phyloP scores from a whole-genome alignment of 2,329 filamentous ascomycete genomes.

The Pezizomycotina sp. region DNA sequence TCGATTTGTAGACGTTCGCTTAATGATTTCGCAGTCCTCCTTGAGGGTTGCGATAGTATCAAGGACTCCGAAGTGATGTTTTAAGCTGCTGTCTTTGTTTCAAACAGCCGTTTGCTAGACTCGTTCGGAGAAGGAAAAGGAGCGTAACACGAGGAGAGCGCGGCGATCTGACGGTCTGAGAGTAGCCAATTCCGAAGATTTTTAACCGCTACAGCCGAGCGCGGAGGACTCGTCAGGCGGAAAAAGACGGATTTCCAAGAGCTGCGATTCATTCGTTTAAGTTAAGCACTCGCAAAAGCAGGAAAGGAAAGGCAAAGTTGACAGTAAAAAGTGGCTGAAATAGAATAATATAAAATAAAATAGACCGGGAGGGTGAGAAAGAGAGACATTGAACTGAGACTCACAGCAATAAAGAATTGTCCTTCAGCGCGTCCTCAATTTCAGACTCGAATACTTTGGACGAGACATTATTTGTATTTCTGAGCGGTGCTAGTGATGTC shows the following conservation, averaged over 20 bases:
- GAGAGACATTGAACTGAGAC: constrained; percentile 29
- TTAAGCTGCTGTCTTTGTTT: constrained; percentile 73
- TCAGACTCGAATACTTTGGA: constrained; percentile 15
- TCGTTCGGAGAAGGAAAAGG: constrained; percentile 49
- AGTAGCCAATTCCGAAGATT: constrained; percentile 52
- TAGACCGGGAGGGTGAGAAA: constrained; percentile 5
- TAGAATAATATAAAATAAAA: constrained; percentile 11
- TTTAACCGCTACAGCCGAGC: constrained; percentile 29
- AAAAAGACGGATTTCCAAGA: constrained; percentile 43
- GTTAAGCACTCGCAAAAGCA: constrained; percentile 34
- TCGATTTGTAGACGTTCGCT: constrained; percentile 63
- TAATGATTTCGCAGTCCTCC: constrained; percentile 66
- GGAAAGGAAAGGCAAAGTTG: no score
- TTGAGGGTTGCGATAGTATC: constrained; percentile 58
- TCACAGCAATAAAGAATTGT: constrained; percentile 65
- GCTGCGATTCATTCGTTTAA: constrained; percentile 43
- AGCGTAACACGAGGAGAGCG: constrained; percentile 51
- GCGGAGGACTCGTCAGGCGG: constrained; percentile 36
- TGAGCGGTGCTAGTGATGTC: constrained; percentile 8
- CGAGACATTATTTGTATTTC: constrained; percentile 8
- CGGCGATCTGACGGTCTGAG: constrained; percentile 48
- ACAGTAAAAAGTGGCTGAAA: constrained; percentile 9
- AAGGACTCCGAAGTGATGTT: constrained; percentile 43
- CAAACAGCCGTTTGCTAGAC: constrained; percentile 54
- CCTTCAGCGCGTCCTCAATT: constrained; percentile 39